Evolutionary conservation across 345 rosid genomes (phyloP), one percentile per base, ranked within the genome.

Genomic region (Pelargonium nanum): DNA sequence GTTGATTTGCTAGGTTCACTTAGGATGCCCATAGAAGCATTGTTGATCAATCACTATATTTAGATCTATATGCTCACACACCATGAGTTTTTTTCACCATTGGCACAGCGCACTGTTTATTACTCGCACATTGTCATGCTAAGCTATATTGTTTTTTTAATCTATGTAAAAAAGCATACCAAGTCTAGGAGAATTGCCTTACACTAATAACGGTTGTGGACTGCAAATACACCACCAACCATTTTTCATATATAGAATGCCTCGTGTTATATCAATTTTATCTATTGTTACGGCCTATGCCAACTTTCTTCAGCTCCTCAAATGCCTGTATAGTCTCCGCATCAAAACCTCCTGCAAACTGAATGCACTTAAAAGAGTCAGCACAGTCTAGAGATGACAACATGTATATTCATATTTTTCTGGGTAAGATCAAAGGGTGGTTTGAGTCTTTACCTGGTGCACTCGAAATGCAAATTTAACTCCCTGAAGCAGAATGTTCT

Each of bases 311-410:
- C 19, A 93, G 81, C 67, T 81, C 86, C 53, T 85, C 83, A 75
- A 93, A 93, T 56, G 75, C 71, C 12, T 26, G 58, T 58, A 81
- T 59, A 57, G 96, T 65, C 60, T 80, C 85, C n/a, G 64, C 79
- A 51, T 93, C 88, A 74, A 89, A 93, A 23, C 99, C 99, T 7
- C 97, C 96, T 78, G 86, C 90, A 61, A 93, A 87, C 97, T 91
- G 87, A 64, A 74, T 54, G 24, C 26, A 68, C 16, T 9, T 16
- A 20, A 15, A 30, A 7, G 52, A 22, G 59, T 77, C 55, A 65
- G 66, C 30, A 12, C 56, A 30, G 20, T 5, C 24, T 51, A 32
- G 24, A 28, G 6, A 48, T 34, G 22, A 52, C 22, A 1, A 53
- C 23, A 21, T 10, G 23, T 26, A 0, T 24, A 25, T 17, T 28